Percentiles rank a stretch among this genome's conserved stretches.
phyloP scores from a whole-genome alignment of 257 asterid species.

The Solanum pinnatisectum region DNA sequence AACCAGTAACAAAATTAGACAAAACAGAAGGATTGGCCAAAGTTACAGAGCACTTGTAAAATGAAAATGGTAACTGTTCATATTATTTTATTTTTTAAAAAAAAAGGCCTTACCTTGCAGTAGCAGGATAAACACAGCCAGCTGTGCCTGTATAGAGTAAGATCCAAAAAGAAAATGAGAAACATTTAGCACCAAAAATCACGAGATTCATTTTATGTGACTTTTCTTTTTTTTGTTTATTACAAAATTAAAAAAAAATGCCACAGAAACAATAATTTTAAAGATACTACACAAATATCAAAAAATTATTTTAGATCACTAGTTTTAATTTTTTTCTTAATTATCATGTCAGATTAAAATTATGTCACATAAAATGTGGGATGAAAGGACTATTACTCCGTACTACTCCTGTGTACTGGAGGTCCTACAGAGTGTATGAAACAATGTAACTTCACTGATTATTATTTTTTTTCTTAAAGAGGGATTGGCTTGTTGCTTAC shows the following conservation, averaged over 20 bases:
- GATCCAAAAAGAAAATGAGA: not conserved
- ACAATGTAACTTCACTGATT: not conserved
- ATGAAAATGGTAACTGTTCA: not conserved
- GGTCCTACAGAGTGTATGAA: not conserved
- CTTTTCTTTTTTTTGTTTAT: too few relatives aligned
- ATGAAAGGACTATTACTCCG: not conserved
- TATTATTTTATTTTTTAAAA: not conserved
- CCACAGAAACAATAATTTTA: too few relatives aligned
- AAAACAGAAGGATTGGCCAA: not conserved
- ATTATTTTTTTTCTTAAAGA: too few relatives aligned
- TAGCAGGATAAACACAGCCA: constrained; percentile 58
- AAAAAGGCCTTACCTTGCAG: constrained; percentile 54
- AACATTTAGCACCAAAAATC: not conserved
- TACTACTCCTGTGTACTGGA: not conserved
- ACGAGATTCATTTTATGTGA: too few relatives aligned
- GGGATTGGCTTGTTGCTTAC: constrained; percentile 18
- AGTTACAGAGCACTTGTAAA: not conserved
- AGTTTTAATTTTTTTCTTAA: too few relatives aligned
- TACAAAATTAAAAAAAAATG: too few relatives aligned
- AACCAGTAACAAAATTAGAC: not conserved
- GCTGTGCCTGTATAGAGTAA: constrained; percentile 27
- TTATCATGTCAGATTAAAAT: too few relatives aligned
- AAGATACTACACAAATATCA: too few relatives aligned
- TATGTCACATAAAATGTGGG: not conserved
- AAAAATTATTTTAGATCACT: not conserved